Evolutionary conservation across 225 moss, liverwort and hornwort species (phyloP).

Genomic region (Takakia lepidozioides): DNA sequence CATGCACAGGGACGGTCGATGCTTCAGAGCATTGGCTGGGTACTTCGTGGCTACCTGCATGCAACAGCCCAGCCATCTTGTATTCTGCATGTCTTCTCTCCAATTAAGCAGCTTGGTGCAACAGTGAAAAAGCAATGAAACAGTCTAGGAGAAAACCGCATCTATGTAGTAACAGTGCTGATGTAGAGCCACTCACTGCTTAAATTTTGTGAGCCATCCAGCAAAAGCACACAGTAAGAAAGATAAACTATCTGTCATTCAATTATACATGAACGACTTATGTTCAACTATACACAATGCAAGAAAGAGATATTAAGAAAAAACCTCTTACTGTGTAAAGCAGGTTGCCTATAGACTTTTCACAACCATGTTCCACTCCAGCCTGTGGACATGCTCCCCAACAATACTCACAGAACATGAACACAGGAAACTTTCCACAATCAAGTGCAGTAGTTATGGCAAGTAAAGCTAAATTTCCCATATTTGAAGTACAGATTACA

Average conservation of each 20-base stretch:
- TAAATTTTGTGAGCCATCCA: not conserved
- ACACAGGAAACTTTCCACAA: no score
- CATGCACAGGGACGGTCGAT: constrained; percentile 54
- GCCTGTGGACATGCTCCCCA: constrained; percentile 43
- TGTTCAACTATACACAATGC: no score
- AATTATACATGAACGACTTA: no score
- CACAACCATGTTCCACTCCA: constrained; percentile 70
- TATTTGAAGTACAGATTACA: no score
- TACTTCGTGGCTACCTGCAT: constrained; percentile 88
- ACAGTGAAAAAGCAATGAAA: not conserved
- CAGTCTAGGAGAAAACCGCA: not conserved
- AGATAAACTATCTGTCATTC: not conserved
- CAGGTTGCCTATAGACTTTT: constrained; percentile 79
- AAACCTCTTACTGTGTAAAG: constrained; percentile 72
- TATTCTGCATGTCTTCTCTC: not conserved
- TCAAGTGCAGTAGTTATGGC: no score
- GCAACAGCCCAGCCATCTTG: not conserved
- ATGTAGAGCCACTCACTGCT: not conserved
- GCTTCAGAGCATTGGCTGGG: constrained; percentile 72
- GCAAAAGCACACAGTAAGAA: not conserved
- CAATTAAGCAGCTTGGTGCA: no score
- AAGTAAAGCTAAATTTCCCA: no score
- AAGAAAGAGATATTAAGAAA: no score
- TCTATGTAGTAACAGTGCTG: not conserved
- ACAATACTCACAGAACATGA: no score